Conservation (phyloP, 2,329 filamentous ascomycete species). For the Hymenoscyphus fructigenus region DNA sequence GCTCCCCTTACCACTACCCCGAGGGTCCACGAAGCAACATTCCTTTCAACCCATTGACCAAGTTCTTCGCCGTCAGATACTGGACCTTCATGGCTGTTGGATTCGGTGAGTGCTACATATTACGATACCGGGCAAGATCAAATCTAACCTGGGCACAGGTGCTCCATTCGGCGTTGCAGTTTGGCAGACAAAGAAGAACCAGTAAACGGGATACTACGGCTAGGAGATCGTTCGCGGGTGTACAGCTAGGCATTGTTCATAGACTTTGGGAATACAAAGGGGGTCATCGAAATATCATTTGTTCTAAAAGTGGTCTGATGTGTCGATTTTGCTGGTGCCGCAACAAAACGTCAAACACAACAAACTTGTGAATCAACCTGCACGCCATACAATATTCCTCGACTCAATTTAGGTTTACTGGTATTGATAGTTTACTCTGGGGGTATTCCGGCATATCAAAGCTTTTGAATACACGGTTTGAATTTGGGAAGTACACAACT, state of each 20-base stretch:
- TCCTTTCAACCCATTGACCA: conserved; percentile 93
- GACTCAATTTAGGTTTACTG: background rate
- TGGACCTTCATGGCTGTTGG: conserved; percentile 66
- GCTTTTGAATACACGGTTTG: background rate
- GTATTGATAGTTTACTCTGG: background rate
- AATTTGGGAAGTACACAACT: background rate
- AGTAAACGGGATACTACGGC: conserved; percentile 22
- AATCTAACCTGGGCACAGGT: conserved; percentile 35
- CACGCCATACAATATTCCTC: background rate
- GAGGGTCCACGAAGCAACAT: conserved; percentile 94
- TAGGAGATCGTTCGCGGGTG: conserved; percentile 15
- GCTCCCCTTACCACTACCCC: conserved; percentile 96
- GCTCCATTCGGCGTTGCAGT: conserved; percentile 61
- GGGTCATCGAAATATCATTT: background rate
- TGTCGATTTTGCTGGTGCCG: background rate
- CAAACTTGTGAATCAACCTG: background rate
- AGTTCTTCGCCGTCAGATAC: conserved; percentile 80
- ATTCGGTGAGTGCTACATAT: conserved; percentile 46
- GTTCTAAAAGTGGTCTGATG: background rate
- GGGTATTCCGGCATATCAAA: background rate
- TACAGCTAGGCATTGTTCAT: conserved; percentile 19
- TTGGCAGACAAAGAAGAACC: conserved; percentile 43
- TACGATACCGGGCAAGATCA: background rate
- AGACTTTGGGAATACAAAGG: conserved; percentile 16
- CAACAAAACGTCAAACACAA: background rate